Conservation (phyloP, 1,284 basidiomycete genomes). For the Sanguinoderma infundibulare region DNA sequence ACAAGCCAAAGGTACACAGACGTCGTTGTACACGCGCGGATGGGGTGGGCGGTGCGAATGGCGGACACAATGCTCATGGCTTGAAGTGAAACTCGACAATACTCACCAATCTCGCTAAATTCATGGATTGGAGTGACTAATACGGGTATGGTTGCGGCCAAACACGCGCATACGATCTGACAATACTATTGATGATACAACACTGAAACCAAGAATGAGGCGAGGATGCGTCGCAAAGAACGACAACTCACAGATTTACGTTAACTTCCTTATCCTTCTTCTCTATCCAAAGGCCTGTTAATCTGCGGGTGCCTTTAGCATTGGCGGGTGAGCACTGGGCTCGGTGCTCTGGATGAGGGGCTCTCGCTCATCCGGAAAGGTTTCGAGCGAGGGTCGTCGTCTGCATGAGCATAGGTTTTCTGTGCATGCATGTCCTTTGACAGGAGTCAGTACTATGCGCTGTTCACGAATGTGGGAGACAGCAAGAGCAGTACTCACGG, state of each 20-base stretch:
- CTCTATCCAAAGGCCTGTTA: not conserved
- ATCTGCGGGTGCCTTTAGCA: not conserved
- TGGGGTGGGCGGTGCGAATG: no score
- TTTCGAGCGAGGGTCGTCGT: not conserved
- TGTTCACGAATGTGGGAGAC: not conserved
- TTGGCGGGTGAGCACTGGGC: conserved; percentile 6
- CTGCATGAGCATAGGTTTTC: conserved; percentile 10
- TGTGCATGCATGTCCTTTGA: conserved; percentile 16
- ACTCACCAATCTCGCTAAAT: no score
- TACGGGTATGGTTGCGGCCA: no score
- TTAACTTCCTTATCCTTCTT: no score
- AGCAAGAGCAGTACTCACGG: conserved; percentile 19
- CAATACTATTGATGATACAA: not conserved
- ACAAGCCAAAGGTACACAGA: no score
- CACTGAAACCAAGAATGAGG: not conserved
- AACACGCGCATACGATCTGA: no score
- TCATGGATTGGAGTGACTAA: no score
- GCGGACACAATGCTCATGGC: no score
- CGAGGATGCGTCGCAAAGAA: not conserved
- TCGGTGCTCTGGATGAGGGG: conserved; percentile 3
- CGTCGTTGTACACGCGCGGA: no score
- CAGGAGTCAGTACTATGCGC: not conserved
- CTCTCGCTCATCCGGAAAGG: not conserved
- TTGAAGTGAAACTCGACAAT: no score
- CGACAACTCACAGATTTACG: not conserved